Conservation (phyloP, 1,139 yeast genomes). For the Meyerozyma smithsonii region DNA sequence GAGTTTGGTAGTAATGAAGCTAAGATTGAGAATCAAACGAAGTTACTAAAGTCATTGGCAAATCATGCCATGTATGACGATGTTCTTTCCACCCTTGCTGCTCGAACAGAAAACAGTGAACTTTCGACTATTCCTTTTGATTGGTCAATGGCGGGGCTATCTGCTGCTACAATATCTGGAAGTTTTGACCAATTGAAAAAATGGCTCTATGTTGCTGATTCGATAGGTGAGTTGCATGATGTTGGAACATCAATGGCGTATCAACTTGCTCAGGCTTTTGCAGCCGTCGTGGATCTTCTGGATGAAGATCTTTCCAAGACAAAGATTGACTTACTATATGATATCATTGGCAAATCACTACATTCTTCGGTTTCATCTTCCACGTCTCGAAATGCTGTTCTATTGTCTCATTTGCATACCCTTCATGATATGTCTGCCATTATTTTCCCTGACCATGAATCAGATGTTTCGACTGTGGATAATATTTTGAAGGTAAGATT, state of each 20-base stretch:
- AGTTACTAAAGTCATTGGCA: slow-evolving; percentile 33
- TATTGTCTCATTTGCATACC: slow-evolving; percentile 65
- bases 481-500: slow-evolving; percentile 35
- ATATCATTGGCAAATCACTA: slow-evolving; percentile 55
- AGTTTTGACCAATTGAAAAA: slow-evolving; percentile 44
- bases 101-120: slow-evolving; percentile 22
- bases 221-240: slow-evolving; percentile 39
- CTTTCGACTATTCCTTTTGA: slow-evolving; percentile 34
- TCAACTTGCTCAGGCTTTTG: slow-evolving; percentile 45
- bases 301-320: slow-evolving; percentile 32
- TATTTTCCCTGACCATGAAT: slow-evolving; percentile 12
- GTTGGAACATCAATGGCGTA: slow-evolving; percentile 56
- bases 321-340: slow-evolving; percentile 46
- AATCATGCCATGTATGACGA: slow-evolving; percentile 43
- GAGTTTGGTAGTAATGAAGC: slow-evolving; percentile 28
- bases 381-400: slow-evolving; percentile 50
- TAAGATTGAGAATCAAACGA: slow-evolving; percentile 28
- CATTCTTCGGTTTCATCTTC: slow-evolving; percentile 61
- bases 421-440: slow-evolving; percentile 54
- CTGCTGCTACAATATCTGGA: slow-evolving; percentile 69
- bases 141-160: slow-evolving; percentile 66
- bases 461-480: slow-evolving; percentile 14
- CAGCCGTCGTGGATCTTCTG: slow-evolving; percentile 52
- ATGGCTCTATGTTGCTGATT: slow-evolving; percentile 47
- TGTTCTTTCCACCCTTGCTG: slow-evolving; percentile 30